Percentiles rank a stretch among this genome's conserved stretches.
Evolutionary conservation across 2,329 filamentous ascomycete species (phyloP).

Genomic region (Scopulariopsis brevicaulis): DNA sequence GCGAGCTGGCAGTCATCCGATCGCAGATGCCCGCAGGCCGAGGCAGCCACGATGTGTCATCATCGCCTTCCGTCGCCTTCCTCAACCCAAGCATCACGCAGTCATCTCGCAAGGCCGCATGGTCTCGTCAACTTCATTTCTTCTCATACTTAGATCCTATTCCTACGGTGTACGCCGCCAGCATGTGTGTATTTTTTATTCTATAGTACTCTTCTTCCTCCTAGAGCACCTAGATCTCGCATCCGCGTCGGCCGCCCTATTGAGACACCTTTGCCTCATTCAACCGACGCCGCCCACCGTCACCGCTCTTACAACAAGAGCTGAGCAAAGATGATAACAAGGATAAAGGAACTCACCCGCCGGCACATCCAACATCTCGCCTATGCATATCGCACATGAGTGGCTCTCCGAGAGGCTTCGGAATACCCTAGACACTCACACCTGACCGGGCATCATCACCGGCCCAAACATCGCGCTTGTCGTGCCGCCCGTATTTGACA

Average conservation of each 20-base stretch:
- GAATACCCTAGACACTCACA: neutral
- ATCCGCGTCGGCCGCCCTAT: neutral
- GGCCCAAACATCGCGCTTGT: neutral
- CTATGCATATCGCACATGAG: neutral
- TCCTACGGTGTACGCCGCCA: neutral
- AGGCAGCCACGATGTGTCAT: neutral
- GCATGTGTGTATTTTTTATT: neutral
- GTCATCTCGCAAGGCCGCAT: neutral
- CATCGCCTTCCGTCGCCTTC: neutral
- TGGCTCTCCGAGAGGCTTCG: neutral
- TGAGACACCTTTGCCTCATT: neutral
- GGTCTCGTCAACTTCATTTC: neutral
- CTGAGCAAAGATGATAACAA: constrained; percentile 7
- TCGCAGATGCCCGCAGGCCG: neutral
- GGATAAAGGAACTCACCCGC: neutral
- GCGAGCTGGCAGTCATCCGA: neutral
- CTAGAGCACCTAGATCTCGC: neutral
- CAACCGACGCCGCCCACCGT: neutral
- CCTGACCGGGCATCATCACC: neutral
- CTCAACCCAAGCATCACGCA: neutral
- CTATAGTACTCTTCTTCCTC: neutral
- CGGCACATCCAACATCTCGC: neutral
- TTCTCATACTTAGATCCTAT: neutral
- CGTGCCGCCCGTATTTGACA: neutral
- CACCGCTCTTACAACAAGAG: neutral